A percentile compares a stretch with the other conserved stretches of the same genome.
Conservation (phyloP, 768 basidiomycete species). For the Vararia minispora region DNA sequence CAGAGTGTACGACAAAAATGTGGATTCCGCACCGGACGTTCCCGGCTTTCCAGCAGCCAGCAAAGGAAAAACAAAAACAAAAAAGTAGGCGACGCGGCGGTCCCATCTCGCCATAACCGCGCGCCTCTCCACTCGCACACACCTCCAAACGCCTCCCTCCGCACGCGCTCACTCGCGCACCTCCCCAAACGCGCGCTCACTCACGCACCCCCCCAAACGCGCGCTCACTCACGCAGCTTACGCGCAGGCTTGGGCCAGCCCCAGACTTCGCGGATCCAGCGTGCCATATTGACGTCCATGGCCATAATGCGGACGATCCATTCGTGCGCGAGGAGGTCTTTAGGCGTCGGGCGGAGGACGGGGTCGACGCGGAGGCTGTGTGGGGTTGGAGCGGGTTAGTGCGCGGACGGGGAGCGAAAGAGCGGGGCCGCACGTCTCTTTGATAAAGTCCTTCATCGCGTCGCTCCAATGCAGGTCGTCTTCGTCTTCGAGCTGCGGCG, state of each 20-base stretch:
- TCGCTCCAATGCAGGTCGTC: conserved; percentile 55
- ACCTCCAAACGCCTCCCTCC: too few species aligned
- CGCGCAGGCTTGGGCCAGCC: conserved; percentile 47
- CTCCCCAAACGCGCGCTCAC: too few species aligned
- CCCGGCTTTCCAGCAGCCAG: too few species aligned
- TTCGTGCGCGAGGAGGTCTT: conserved; percentile 71
- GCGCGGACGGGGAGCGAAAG: conserved; percentile 4
- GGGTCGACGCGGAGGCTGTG: conserved; percentile 62
- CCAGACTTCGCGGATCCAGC: conserved; percentile 83
- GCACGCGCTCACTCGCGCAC: too few species aligned
- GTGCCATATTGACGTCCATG: conserved; percentile 79
- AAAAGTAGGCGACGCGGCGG: too few species aligned
- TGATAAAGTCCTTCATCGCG: conserved; percentile 89
- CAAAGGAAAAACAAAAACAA: too few species aligned
- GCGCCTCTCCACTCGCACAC: too few species aligned
- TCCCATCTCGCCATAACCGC: too few species aligned
- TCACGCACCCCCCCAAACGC: too few species aligned
- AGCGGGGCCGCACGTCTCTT: conserved; percentile 50
- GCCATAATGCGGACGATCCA: conserved; percentile 74
- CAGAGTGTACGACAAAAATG: too few species aligned
- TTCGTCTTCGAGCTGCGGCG: conserved; percentile 76
- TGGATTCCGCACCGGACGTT: too few species aligned
- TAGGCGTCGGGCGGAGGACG: conserved; percentile 63
- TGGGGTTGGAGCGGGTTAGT: conserved; percentile 2
- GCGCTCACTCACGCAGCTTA: too few species aligned